These are phyloP conservation scores for Candida adriatica DNA, from an alignment of 805 yeast genomes.

Conservation along the genomic window DNA sequence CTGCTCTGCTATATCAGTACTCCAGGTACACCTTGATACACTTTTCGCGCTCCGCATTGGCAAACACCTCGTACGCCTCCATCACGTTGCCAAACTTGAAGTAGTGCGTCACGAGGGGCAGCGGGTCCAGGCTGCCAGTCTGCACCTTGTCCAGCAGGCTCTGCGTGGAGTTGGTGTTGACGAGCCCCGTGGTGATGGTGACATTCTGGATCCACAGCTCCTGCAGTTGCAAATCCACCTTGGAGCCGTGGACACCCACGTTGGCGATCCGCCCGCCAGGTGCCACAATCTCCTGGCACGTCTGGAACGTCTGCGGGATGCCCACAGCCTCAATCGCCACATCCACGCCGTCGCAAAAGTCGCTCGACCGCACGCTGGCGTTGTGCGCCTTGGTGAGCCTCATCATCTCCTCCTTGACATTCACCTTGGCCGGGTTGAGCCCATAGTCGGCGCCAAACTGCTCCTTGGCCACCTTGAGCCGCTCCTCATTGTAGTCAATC, in stretches of 20 bases:
- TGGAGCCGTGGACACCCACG: conserved; percentile 47
- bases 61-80: conserved; percentile 54
- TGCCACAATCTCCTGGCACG: conserved; percentile 47
- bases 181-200: conserved; percentile 41
- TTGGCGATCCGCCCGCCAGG: conserved; percentile 62
- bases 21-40: conserved; percentile 41
- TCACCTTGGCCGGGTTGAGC: conserved; percentile 44
- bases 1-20: conserved; percentile 4
- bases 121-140: conserved; percentile 33
- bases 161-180: conserved; percentile 38
- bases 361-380: conserved; percentile 16
- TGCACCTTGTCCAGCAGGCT: conserved; percentile 31
- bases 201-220: conserved; percentile 40
- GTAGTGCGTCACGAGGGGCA: conserved; percentile 51
- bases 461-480: conserved; percentile 49
- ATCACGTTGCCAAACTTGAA: conserved; percentile 48
- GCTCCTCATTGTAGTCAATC: conserved; percentile 52
- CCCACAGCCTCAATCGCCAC: conserved; percentile 64
- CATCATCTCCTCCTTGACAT: conserved; percentile 32
- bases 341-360: conserved; percentile 43
- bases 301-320: conserved; percentile 51
- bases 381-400: conserved; percentile 23
- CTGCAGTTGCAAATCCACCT: conserved; percentile 35
- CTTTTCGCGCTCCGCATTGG: conserved; percentile 44
- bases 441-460: conserved; percentile 53